Conservation (phyloP, 2,329 filamentous ascomycete genomes). For the Pseudogymnoascus sp. region DNA sequence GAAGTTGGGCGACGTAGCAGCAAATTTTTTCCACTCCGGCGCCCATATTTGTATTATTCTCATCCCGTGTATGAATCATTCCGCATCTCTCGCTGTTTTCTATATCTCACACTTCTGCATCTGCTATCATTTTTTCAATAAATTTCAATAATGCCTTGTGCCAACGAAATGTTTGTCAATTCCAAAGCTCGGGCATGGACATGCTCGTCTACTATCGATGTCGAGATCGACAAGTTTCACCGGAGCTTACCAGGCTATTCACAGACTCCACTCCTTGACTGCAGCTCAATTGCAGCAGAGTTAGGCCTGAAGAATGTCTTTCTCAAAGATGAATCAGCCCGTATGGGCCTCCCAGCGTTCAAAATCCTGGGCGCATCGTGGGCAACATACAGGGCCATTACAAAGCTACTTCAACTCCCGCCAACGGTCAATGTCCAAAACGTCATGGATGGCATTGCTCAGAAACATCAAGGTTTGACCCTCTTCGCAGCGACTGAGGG, state of each 20-base stretch:
- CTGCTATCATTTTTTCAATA: neutral
- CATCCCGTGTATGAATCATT: neutral
- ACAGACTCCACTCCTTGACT: constrained; percentile 44
- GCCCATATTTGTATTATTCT: neutral
- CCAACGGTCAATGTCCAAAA: constrained; percentile 36
- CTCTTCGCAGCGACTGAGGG: constrained; percentile 64
- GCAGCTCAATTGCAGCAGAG: constrained; percentile 47
- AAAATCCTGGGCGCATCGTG: constrained; percentile 76
- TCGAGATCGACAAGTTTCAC: constrained; percentile 41
- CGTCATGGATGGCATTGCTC: constrained; percentile 28
- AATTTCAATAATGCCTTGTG: neutral
- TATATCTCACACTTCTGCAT: neutral
- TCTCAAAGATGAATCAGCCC: constrained; percentile 62
- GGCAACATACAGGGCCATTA: constrained; percentile 55
- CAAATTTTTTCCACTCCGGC: neutral
- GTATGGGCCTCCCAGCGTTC: constrained; percentile 65
- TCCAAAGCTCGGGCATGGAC: neutral
- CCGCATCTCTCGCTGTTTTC: neutral
- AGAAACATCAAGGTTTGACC: constrained; percentile 28
- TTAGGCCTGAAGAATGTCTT: constrained; percentile 51
- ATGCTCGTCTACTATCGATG: neutral
- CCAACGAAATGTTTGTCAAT: neutral
- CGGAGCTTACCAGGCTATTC: constrained; percentile 47
- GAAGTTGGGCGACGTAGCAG: neutral
- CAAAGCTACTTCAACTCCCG: constrained; percentile 36